phyloP scores from a whole-genome alignment of 2,329 filamentous ascomycete genomes.

The Xylariaceae sp. region DNA sequence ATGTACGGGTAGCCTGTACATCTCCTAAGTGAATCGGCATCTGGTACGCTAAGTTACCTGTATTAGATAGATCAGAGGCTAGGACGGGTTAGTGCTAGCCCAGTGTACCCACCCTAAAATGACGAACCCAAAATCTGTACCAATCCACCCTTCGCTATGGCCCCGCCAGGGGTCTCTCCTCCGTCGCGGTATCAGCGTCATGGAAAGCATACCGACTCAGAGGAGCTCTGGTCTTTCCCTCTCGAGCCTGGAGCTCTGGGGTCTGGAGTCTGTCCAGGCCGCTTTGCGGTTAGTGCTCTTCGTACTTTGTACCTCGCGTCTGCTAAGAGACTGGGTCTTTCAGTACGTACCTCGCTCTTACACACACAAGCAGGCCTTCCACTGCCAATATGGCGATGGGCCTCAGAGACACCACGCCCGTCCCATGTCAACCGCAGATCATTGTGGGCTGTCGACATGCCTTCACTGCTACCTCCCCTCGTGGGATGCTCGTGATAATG shows the following conservation, averaged over 20 bases:
- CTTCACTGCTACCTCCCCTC: too few species aligned
- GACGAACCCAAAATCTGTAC: constrained; percentile 1
- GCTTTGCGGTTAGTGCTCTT: background rate
- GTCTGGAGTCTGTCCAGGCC: background rate
- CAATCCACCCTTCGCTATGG: background rate
- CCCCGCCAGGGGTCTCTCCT: background rate
- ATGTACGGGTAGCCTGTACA: too few species aligned
- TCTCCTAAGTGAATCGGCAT: background rate
- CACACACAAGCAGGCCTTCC: too few species aligned
- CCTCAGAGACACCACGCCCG: too few species aligned
- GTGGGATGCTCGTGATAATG: too few species aligned
- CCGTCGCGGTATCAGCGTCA: background rate
- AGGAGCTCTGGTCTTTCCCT: background rate
- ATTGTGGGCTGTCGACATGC: too few species aligned
- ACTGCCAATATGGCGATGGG: too few species aligned
- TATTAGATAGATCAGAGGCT: background rate
- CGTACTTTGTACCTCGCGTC: too few species aligned
- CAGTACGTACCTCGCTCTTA: too few species aligned
- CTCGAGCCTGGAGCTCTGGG: background rate
- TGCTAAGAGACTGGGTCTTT: too few species aligned
- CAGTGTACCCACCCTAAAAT: background rate
- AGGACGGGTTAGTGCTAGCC: background rate
- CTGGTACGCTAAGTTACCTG: background rate
- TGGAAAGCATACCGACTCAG: background rate
- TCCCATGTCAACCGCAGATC: too few species aligned